These are phyloP conservation scores for Stagonosporopsis tanaceti DNA, from an alignment of 2,329 filamentous ascomycete species.

Conservation along the genomic window DNA sequence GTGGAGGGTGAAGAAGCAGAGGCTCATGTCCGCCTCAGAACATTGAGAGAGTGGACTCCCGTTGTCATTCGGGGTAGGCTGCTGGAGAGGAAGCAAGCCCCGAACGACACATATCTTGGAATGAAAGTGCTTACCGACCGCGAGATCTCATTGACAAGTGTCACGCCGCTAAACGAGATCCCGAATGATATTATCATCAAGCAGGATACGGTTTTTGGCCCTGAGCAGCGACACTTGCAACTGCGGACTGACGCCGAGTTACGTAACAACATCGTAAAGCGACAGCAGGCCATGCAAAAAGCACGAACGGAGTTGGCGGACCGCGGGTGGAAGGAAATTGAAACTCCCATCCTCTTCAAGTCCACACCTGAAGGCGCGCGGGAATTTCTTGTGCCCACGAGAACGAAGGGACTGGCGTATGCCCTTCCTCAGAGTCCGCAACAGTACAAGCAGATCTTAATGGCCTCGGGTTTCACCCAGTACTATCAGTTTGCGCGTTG, in stretches of 20 bases:
- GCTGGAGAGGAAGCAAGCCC: slow-evolving; percentile 51
- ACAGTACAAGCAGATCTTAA: slow-evolving; percentile 97
- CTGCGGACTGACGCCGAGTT: slow-evolving; percentile 77
- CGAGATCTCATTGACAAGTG: slow-evolving; percentile 68
- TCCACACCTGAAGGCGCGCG: slow-evolving; percentile 95
- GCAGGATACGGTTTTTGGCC: slow-evolving; percentile 75
- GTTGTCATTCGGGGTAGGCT: slow-evolving; percentile 63
- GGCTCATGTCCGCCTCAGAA: slow-evolving; percentile 52
- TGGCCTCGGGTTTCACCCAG: slow-evolving; percentile 82
- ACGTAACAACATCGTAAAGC: slow-evolving; percentile 72
- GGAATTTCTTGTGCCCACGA: slow-evolving; percentile 92
- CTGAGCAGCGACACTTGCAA: slow-evolving; percentile 81
- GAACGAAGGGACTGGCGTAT: slow-evolving; percentile 78
- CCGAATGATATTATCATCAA: slow-evolving; percentile 79
- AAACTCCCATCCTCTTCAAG: slow-evolving; percentile 95
- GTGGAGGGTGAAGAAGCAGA: slow-evolving; percentile 31
- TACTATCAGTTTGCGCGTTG: slow-evolving; percentile 96
- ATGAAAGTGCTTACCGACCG: slow-evolving; percentile 50
- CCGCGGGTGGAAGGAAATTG: slow-evolving; percentile 75
- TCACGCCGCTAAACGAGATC: slow-evolving; percentile 76
- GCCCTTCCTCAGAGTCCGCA: slow-evolving; percentile 95
- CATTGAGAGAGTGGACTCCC: slow-evolving; percentile 60
- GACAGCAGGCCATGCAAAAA: slow-evolving; percentile 66
- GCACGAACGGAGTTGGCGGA: slow-evolving; percentile 63
- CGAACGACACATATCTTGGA: slow-evolving; percentile 39